phyloP scores from a whole-genome alignment of 768 basidiomycete species.

The Podaxis pistillaris region DNA sequence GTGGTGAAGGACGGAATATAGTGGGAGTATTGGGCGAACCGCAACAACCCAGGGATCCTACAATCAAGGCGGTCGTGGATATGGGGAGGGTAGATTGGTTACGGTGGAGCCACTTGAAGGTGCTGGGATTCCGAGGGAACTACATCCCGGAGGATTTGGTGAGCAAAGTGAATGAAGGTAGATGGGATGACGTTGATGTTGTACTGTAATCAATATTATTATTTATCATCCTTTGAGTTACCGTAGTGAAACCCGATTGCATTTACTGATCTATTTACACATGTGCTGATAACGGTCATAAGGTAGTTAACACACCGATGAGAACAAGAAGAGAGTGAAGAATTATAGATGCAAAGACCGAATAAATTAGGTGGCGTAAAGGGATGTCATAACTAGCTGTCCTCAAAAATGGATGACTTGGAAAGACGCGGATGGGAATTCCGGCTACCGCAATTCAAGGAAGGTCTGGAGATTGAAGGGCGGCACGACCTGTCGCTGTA shows the following conservation, averaged over 20 bases:
- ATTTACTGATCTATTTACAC: neutral
- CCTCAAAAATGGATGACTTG: neutral
- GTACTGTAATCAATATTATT: constrained; percentile 29
- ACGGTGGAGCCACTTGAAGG: constrained; percentile 49
- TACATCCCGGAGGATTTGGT: constrained; percentile 40
- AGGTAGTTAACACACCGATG: neutral
- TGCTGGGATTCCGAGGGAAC: constrained; percentile 59
- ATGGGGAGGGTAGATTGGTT: constrained; percentile 58
- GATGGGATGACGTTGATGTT: constrained; percentile 65
- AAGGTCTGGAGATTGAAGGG: constrained; percentile 55
- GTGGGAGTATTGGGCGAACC: constrained; percentile 4
- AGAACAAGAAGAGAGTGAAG: neutral
- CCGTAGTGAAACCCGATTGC: neutral
- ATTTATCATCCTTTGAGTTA: too few species aligned
- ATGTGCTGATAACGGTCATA: neutral
- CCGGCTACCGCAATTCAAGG: constrained; percentile 36
- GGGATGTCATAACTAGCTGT: neutral
- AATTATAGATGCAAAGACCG: neutral
- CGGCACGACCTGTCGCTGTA: constrained; percentile 37
- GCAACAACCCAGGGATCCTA: constrained; percentile 14
- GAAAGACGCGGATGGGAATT: neutral
- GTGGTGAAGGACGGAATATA: neutral
- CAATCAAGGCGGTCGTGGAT: constrained; percentile 30
- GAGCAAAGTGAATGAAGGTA: constrained; percentile 50
- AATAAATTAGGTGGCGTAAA: constrained; percentile 6